Evolutionary conservation across 2,329 filamentous ascomycete genomes (phyloP).

Genomic region (Myotisia sp.): DNA sequence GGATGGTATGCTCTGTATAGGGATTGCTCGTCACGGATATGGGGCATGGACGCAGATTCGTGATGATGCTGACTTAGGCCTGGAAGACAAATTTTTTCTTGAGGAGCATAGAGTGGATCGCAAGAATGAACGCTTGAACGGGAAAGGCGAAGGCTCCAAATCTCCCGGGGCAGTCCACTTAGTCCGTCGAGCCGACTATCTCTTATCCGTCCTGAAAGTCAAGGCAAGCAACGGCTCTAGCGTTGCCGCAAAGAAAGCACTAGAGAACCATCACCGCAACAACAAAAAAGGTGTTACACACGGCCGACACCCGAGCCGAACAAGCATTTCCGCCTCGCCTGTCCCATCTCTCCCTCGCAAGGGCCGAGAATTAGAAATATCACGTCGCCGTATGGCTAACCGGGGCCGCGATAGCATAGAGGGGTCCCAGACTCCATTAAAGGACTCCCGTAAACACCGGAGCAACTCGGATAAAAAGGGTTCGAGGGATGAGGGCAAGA

Average conservation of each 20-base stretch:
- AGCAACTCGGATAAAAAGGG: constrained; percentile 1
- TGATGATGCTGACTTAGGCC: constrained; percentile 72
- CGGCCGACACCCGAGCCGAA: constrained; percentile 21
- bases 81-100: constrained; percentile 84
- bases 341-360: constrained; percentile 30
- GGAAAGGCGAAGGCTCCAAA: constrained; percentile 44
- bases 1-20: constrained; percentile 92
- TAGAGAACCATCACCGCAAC: constrained; percentile 89
- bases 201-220: constrained; percentile 86
- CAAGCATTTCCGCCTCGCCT: constrained; percentile 33
- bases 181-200: constrained; percentile 84
- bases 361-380: constrained; percentile 28
- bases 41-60: constrained; percentile 91
- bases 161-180: constrained; percentile 96
- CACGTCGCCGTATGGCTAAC: constrained; percentile 28
- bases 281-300: constrained; percentile 55
- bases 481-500: constrained; percentile 13
- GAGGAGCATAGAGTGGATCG: constrained; percentile 98
- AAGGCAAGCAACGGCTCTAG: constrained; percentile 54
- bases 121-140: constrained; percentile 71
- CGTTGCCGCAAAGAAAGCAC: constrained; percentile 57
- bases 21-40: constrained; percentile 85
- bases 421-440: constrained; percentile 28
- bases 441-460: constrained; percentile 23
- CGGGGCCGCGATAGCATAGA: constrained; percentile 31